Evolutionary conservation across 2,329 filamentous ascomycete genomes (phyloP), one percentile per base, ranked within the genome.

Genomic region (Chaetoscypha palmicola): DNA sequence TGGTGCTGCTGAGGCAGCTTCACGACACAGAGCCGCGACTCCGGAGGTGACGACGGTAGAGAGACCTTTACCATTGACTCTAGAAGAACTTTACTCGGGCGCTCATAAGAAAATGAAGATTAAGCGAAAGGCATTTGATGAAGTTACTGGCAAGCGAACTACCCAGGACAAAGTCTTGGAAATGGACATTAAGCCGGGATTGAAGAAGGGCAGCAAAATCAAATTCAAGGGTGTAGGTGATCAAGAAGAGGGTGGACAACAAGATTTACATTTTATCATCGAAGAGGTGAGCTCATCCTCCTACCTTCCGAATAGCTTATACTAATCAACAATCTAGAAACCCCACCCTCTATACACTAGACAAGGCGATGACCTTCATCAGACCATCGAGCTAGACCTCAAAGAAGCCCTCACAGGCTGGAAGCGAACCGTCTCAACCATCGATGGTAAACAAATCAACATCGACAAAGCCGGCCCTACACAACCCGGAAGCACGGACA

Each of bases 211-310:
- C 22, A 94, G 87, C 60, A 98, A 97, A 74, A 95, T 98, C 67
- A 96, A 96, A 68, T 98, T 95, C 63, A 86, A 86, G 61, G 89
- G 91, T 32, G 90, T 98, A n/a, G 92, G 92, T 9, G 92, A 98
- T 65, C 90, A 97, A 64, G 89, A 95, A 49, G 92, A 97, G 61
- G 92, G 92, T 32, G 91, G 91, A 11, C 86, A 89, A 47, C 92
- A 98, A 65, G 92, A 98, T 66, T 67, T 98, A 41, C 90, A 96
- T 64, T 94, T 98, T 58, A 83, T 98, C 46, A 78, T 98, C 17
- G 84, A 89, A 66, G 91, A 96, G 83, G 88, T 90, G 77, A 72
- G 81, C 12, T 12, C 12, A n/a, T n/a, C n/a, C n/a, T n/a, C n/a
- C n/a, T n/a, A n/a, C n/a, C n/a, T n/a, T n/a, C n/a, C n/a, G n/a